These are phyloP conservation scores for Chalciporus sp. DNA, from an alignment of 1,284 basidiomycete genomes.

Conservation along the genomic window DNA sequence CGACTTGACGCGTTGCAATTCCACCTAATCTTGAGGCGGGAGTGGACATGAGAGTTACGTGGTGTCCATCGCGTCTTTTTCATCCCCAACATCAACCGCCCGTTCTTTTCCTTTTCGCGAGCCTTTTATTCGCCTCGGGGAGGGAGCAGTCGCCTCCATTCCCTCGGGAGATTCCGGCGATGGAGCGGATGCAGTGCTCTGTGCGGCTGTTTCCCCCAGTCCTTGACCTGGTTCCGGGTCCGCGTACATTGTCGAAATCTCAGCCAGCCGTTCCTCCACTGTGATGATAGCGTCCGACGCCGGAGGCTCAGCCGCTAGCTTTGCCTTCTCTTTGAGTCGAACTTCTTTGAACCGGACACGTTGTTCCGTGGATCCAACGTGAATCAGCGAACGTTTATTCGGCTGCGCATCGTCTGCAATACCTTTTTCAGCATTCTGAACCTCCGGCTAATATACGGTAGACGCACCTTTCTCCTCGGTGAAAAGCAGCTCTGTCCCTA, in stretches of 20 bases:
- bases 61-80: slow-evolving; percentile 23
- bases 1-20: neutral
- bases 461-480: slow-evolving; percentile 58
- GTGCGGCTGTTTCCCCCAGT: neutral
- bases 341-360: slow-evolving; percentile 58
- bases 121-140: slow-evolving; percentile 19
- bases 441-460: neutral
- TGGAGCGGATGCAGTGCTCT: neutral
- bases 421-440: neutral
- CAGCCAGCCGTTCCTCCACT: slow-evolving; percentile 15
- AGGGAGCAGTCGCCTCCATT: slow-evolving; percentile 2
- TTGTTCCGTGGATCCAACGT: slow-evolving; percentile 59
- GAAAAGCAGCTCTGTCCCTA: slow-evolving; percentile 76
- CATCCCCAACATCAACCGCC: slow-evolving; percentile 19
- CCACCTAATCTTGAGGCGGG: too few species aligned
- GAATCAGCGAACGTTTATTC: slow-evolving; percentile 49
- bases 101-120: slow-evolving; percentile 32
- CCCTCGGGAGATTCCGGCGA: slow-evolving; percentile 2
- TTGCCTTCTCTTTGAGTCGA: slow-evolving; percentile 27
- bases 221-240: slow-evolving; percentile 13
- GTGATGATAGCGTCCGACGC: slow-evolving; percentile 5
- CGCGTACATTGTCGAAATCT: slow-evolving; percentile 24
- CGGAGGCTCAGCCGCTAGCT: slow-evolving; percentile 1
- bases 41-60: slow-evolving; percentile 1
- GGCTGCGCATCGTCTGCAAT: slow-evolving; percentile 44